phyloP scores from a whole-genome alignment of 2,329 filamentous ascomycete species.

The Tolypocladium ophioglossoides region DNA sequence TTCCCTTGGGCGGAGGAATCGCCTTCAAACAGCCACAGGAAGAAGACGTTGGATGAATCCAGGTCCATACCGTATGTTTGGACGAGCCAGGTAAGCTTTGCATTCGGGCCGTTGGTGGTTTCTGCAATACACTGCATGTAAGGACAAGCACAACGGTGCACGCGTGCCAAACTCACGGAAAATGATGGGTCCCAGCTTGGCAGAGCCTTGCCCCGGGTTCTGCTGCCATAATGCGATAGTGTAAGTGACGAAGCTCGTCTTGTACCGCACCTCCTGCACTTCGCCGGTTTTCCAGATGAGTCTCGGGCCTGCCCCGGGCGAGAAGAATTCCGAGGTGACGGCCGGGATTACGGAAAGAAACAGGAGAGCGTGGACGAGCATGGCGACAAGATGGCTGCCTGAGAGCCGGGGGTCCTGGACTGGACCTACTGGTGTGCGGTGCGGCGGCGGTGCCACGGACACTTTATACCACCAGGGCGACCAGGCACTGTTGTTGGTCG shows the following conservation, averaged over 20 bases:
- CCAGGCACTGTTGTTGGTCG: background rate
- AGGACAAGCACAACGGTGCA: background rate
- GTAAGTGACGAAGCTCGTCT: slow-evolving; percentile 11
- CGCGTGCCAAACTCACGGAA: slow-evolving; percentile 1
- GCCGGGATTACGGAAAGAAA: background rate
- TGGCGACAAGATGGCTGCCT: background rate
- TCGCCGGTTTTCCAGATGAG: background rate
- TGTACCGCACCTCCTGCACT: slow-evolving; percentile 11
- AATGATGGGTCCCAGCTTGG: slow-evolving; percentile 6
- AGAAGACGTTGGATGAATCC: slow-evolving; percentile 7
- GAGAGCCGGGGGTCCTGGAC: background rate
- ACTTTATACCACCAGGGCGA: background rate
- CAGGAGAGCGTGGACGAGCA: background rate
- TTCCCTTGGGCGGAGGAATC: slow-evolving; percentile 4
- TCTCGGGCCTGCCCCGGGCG: background rate
- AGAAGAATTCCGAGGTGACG: background rate
- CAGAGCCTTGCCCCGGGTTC: background rate
- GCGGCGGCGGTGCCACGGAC: background rate
- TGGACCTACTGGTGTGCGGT: background rate
- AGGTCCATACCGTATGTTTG: slow-evolving; percentile 7
- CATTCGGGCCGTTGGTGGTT: slow-evolving; percentile 2
- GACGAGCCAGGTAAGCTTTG: slow-evolving; percentile 8
- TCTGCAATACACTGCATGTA: background rate
- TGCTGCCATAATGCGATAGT: slow-evolving; percentile 15
- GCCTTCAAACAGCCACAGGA: slow-evolving; percentile 12